These are phyloP conservation scores for Chlorencoelia australis DNA, from an alignment of 2,329 filamentous ascomycete genomes.

Conservation along the genomic window DNA sequence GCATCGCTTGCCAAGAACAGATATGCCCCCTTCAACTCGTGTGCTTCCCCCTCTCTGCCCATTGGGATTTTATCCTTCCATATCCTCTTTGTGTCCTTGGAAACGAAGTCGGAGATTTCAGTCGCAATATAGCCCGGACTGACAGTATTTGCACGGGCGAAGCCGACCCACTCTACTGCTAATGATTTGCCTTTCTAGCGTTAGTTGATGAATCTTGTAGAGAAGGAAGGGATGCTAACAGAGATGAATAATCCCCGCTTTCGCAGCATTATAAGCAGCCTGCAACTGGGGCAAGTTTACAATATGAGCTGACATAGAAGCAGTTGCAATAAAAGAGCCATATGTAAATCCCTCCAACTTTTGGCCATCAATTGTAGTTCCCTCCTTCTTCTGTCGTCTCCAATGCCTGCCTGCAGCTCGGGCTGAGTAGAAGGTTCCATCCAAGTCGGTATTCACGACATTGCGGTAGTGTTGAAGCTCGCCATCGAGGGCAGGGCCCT, in stretches of 20 bases:
- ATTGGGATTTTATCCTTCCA: slow-evolving; percentile 76
- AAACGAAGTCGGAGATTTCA: slow-evolving; percentile 57
- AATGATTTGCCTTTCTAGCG: slow-evolving; percentile 49
- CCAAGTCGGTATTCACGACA: slow-evolving; percentile 62
- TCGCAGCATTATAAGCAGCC: slow-evolving; percentile 63
- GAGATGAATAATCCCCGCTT: slow-evolving; percentile 51
- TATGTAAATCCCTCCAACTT: slow-evolving; percentile 48
- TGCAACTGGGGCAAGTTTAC: slow-evolving; percentile 70
- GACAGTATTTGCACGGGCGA: slow-evolving; percentile 62
- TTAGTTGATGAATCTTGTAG: not conserved
- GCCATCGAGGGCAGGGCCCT: slow-evolving; percentile 58
- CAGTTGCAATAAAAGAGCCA: slow-evolving; percentile 69
- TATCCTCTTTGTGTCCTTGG: slow-evolving; percentile 55
- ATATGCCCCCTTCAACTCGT: slow-evolving; percentile 75
- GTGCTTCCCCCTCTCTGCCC: slow-evolving; percentile 61
- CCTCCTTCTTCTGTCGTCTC: slow-evolving; percentile 58
- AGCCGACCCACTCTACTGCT: slow-evolving; percentile 68
- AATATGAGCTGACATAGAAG: slow-evolving; percentile 69
- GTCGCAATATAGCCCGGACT: slow-evolving; percentile 70
- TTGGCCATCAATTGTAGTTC: slow-evolving; percentile 51
- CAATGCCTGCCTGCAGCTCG: slow-evolving; percentile 60
- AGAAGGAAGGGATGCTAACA: slow-evolving; percentile 32
- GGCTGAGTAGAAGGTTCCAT: slow-evolving; percentile 71
- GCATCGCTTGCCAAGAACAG: slow-evolving; percentile 75
- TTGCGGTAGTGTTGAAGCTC: slow-evolving; percentile 52